phyloP scores from a whole-genome alignment of 371 early-diverging fungal genomes.

The Hamiltosporidium magnivora region DNA sequence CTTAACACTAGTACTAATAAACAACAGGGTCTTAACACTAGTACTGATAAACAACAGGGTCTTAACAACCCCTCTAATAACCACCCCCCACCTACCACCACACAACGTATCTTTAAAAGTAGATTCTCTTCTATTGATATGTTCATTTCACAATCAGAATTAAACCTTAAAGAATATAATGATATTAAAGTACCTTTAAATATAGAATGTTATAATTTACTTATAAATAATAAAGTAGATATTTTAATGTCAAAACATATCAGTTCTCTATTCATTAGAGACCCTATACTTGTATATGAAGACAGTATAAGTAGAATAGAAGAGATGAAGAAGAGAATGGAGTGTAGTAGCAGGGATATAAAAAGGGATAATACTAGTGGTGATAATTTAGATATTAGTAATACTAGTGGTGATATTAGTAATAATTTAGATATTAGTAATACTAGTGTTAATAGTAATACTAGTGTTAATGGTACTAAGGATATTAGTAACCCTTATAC shows the following conservation, averaged over 20 bases:
- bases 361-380: neutral
- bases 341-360: neutral
- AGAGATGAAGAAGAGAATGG: neutral
- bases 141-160: conserved; percentile 61
- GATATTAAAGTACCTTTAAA: conserved; percentile 74
- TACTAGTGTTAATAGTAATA: neutral
- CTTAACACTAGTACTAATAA: too few relatives aligned
- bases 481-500: neutral
- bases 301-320: conserved; percentile 58
- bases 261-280: conserved; percentile 87
- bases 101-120: conserved; percentile 67
- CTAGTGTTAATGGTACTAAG: neutral
- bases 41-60: too few relatives aligned
- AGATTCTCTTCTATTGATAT: conserved; percentile 84
- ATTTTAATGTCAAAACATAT: conserved; percentile 75
- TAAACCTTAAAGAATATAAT: conserved; percentile 66
- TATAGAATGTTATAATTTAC: conserved; percentile 62
- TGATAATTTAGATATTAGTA: neutral
- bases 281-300: conserved; percentile 81
- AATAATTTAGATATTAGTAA: neutral
- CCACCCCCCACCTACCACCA: conserved; percentile 2
- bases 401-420: neutral
- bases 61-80: too few relatives aligned
- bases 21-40: too few relatives aligned
- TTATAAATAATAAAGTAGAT: conserved; percentile 67